Base-by-base conservation (phyloP, 371 early-diverging fungal genomes). In the Rhizomucor miehei region DNA sequence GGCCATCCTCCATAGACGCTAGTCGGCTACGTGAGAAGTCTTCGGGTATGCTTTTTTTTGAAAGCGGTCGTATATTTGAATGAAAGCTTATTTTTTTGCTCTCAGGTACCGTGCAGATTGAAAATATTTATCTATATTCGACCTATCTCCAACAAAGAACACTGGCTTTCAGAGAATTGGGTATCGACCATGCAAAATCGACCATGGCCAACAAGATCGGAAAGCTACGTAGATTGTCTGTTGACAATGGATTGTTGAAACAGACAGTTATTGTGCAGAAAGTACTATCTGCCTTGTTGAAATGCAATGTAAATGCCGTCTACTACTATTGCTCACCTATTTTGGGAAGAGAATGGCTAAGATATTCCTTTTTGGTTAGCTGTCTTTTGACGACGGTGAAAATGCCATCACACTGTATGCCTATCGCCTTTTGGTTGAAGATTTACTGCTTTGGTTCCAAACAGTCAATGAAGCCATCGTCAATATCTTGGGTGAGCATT, bases 381-480 rank as follows among this genome's bases (percentile, higher is more conserved):
- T 92, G 65, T 84, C 87, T 38, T 65, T 87, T 8, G 89, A 91
- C 13, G 89, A 91, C 17, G 78, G 92, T 21, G 89, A 93, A 63
- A 93, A 94, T 70, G 85, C 89, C 11, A 87, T 94, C 1, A 90
- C 93, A 0, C 75, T 92, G 44, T 82, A 88, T 50, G 91, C 93
- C 1, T 95, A 91, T 62, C 76, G 88, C 14, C 68, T 96, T 59
- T 67, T 92, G 11, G 71, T 95, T 35, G 86, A 88, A 17, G 97
- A 97, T 56, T 71, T 92, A 66, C 74, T 96, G 47, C 76, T 82
- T 19, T 69, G 96, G 23, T 95, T 94, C 68, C 90, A 93, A 65
- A 78, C 91, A 12, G 78, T 93, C 69, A 97, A 95, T 67, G 93
- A 93, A 67, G 94, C 89, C n/a, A 88, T 94, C 17, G 88, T 96